Percentiles rank a stretch among this genome's conserved stretches.
phyloP scores from a whole-genome alignment of 164 flowering plant species.

The Magnolia changhungtana region DNA sequence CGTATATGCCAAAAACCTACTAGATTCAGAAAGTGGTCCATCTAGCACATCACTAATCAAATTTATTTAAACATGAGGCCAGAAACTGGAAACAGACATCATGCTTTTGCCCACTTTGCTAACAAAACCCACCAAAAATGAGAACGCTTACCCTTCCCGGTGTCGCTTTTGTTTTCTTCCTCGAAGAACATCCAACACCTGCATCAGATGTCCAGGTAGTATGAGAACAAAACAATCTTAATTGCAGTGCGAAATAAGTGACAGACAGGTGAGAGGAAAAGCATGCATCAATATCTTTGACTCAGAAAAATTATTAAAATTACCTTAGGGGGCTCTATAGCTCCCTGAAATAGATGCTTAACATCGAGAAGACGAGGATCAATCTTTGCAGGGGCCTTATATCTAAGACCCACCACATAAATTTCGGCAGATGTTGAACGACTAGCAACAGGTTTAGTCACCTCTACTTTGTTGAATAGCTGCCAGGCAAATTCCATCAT shows the following conservation, averaged over 20 bases:
- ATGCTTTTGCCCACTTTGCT: too few relatives aligned
- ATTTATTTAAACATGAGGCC: too few relatives aligned
- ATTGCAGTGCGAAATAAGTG: not conserved
- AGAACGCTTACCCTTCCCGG: constrained; percentile 72
- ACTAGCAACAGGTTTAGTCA: constrained; percentile 84
- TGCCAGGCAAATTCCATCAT: constrained; percentile 26
- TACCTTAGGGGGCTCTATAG: constrained; percentile 68
- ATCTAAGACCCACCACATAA: constrained; percentile 63
- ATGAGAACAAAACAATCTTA: not conserved
- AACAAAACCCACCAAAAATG: too few relatives aligned
- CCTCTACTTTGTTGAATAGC: constrained; percentile 95
- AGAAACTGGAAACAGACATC: too few relatives aligned
- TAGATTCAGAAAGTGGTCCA: too few relatives aligned
- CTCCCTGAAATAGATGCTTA: constrained; percentile 69
- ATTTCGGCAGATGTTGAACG: constrained; percentile 90
- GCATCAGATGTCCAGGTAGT: constrained; percentile 6
- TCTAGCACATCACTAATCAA: too few relatives aligned
- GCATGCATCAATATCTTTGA: not conserved
- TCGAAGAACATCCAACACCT: constrained; percentile 83
- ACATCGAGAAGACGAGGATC: constrained; percentile 94
- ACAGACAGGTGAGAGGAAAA: not conserved
- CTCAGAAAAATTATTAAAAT: not conserved
- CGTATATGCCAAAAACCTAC: too few relatives aligned
- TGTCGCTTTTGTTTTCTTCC: constrained; percentile 75
- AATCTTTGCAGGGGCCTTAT: constrained; percentile 93